Base-by-base conservation (phyloP, 1,284 basidiomycete genomes). In the Cerrena zonata region DNA sequence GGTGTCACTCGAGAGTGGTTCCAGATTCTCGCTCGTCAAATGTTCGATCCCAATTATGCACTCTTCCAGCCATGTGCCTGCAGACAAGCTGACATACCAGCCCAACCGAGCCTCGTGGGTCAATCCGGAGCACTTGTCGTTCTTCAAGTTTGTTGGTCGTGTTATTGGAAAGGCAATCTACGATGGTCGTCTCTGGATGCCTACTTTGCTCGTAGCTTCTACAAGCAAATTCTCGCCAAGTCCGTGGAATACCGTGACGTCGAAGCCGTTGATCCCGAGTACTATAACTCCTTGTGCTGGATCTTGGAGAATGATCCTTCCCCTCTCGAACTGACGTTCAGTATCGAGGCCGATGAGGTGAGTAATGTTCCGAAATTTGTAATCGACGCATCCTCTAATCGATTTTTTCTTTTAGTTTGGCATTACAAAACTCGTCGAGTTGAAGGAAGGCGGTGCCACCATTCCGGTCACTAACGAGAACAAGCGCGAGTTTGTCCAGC, bases 31-130 rank as follows among this genome's bases (percentile, higher is more conserved):
- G 94, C 95, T 1, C 81, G 94, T 49, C 94, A 97, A 68, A 99
- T 99, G 89, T 98, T 99, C 71, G 94, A 99, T 66, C 94, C 96
- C n/a, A 92, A 96, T 71, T 97, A 99, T 62, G 94, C 93, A 4
- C 79, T 99, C 19, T 99, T 99, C 80, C 92, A 97, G 65, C 95
- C 95, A 10, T 97, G 93, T 64, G 92, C 30, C 93, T 0, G 94
- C 93, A 4, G 94, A 97, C 67, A 83, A 85, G 59, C 80, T 91
- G 53, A 97, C 94, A 2, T 97, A 98, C 66, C 94, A 97, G 68
- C 94, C 95, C 4, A 96, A 98, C 74, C 92, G 94, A 62, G 88
- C 92, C 55, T 97, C 94, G 1, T 87, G 85, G 77, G 84, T 93
- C 63, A 97, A 98, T 65, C 89, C 89, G 3, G 92, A 98, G 62